Percentiles rank a stretch among this genome's conserved stretches.
These are phyloP conservation scores for Triangularia verruculosa DNA, from an alignment of 2,329 filamentous ascomycete genomes.

Conservation along the genomic window DNA sequence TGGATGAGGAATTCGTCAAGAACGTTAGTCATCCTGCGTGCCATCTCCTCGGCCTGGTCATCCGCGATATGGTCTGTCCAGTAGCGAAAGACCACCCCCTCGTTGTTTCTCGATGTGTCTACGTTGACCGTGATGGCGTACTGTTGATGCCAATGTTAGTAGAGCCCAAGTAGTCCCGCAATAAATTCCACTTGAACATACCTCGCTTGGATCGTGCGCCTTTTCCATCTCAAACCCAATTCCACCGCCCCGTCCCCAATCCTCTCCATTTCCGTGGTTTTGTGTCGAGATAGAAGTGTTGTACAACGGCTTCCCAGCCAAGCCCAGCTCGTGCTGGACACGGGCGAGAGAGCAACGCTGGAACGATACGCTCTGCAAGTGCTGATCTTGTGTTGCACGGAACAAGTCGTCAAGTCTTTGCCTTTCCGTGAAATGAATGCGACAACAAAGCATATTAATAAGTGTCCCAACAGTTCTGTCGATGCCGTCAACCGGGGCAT, in stretches of 20 bases:
- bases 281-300: conserved; percentile 28
- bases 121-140: conserved; percentile 29
- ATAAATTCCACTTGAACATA: conserved; percentile 1
- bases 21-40: conserved; percentile 19
- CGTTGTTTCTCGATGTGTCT: conserved; percentile 20
- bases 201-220: conserved; percentile 27
- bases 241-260: background rate
- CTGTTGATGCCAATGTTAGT: conserved; percentile 9
- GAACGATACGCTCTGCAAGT: conserved; percentile 23
- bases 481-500: conserved; percentile 24
- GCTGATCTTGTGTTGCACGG: conserved; percentile 20
- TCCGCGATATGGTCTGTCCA: conserved; percentile 28
- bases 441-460: conserved; percentile 30
- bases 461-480: conserved; percentile 21
- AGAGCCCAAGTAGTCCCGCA: background rate
- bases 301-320: conserved; percentile 25
- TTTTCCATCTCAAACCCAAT: conserved; percentile 25
- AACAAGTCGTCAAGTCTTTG: conserved; percentile 21
- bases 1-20: conserved; percentile 21
- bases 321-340: conserved; percentile 27
- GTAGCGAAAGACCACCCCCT: conserved; percentile 27
- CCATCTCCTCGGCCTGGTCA: conserved; percentile 23
- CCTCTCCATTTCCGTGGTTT: conserved; percentile 14
- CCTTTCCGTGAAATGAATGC: conserved; percentile 12
- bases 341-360: conserved; percentile 24